phyloP scores from a whole-genome alignment of 2,329 filamentous ascomycete species.

The Calonectria ilicicola region DNA sequence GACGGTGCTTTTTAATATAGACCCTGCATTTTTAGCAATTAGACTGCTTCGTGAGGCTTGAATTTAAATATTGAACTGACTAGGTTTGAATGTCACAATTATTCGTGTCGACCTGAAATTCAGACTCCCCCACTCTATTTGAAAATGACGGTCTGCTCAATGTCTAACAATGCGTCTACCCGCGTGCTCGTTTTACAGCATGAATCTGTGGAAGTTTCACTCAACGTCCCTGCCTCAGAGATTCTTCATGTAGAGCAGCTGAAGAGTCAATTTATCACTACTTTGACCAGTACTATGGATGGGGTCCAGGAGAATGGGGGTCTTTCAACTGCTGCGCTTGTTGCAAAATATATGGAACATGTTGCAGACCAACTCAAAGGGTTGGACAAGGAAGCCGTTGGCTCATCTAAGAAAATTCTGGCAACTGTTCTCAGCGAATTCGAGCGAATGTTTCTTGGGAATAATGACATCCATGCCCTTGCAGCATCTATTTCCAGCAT shows the following conservation, averaged over 20 bases:
- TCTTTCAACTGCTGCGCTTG: not conserved
- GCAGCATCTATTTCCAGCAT: not conserved
- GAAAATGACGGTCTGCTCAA: not conserved
- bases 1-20: too few species aligned
- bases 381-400: not conserved
- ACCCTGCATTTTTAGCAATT: not conserved
- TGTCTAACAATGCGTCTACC: not conserved
- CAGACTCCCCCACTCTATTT: not conserved
- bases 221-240: not conserved
- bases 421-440: not conserved
- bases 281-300: not conserved
- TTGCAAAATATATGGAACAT: not conserved
- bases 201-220: not conserved
- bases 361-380: not conserved
- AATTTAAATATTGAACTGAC: not conserved
- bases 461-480: not conserved
- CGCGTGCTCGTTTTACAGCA: not conserved
- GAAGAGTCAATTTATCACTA: not conserved
- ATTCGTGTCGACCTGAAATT: too few species aligned
- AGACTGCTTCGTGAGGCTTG: not conserved
- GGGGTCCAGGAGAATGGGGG: not conserved
- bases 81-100: too few species aligned
- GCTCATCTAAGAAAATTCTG: not conserved
- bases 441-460: not conserved
- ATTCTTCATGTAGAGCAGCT: not conserved